Evolutionary conservation across 225 moss, liverwort and hornwort species (phyloP), one percentile per base, ranked within the genome.

Genomic region (Thuidium tamariscinum): DNA sequence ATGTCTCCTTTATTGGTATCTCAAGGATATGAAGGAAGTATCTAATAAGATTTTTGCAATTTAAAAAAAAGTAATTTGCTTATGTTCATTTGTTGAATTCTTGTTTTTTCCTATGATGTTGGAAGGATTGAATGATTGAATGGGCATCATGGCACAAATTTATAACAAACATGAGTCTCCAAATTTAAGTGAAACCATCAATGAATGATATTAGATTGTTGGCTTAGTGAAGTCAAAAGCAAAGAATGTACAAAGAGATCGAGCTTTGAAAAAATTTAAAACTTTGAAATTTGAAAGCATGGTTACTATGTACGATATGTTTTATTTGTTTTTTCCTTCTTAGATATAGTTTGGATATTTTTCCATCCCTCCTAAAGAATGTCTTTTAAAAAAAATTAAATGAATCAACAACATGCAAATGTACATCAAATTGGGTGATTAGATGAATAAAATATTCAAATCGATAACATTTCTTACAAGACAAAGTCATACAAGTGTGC

Each of bases 61-160:
- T 13, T 7, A 0, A n/a, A 0, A n/a, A n/a, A 51, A 11, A 1
- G 2, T 22, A 0, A 0, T 1, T 20, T 1, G 2, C 3, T 1
- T 5, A 0, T 34, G 5, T 0, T 51, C 8, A 29, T 22, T 74
- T 74, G 32, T 21, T 51, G 5, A 34, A 34, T 34, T 73, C 2
- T 32, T 46, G 1, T 44, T 44, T 71, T 16, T 26, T 30, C 30
- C 4, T 48, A 0, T 32, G 2, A 46, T 13, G 2, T 7, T 51
- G 1, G 2, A 1, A 34, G 3, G 2, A 34, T 34, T 21, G 5
- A 74, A 74, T 74, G 3, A 8, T 1, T 51, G 13, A 51, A 34
- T 13, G 2, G 4, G 7, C 11, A 30, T 49, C 32, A 12, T 49
- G 20, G 3, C 5, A 74, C 1, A 9, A 51, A 11, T 13, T 34